These are phyloP conservation scores for Aspergillus clavatus DNA, from an alignment of 2,329 filamentous ascomycete species.

Conservation along the genomic window DNA sequence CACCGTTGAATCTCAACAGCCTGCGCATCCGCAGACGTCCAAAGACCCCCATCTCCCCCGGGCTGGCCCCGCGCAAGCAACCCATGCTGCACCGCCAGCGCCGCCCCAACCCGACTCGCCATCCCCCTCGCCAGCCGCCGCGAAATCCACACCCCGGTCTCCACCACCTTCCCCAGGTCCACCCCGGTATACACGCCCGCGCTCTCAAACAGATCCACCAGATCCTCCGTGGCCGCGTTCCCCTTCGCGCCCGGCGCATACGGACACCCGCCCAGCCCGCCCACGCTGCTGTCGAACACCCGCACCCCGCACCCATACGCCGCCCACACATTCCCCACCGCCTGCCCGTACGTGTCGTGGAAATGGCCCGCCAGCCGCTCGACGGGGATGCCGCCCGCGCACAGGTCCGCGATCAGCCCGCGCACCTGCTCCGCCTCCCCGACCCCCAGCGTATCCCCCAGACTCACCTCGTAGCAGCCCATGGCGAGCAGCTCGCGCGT, in stretches of 20 bases:
- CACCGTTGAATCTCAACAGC: too few species aligned
- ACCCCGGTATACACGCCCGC: conserved; percentile 71
- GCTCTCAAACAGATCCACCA: conserved; percentile 62
- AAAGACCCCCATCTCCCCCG: too few species aligned
- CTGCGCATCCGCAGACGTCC: too few species aligned
- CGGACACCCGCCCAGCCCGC: conserved; percentile 76
- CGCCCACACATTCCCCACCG: conserved; percentile 74
- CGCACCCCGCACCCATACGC: conserved; percentile 71
- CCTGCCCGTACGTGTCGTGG: conserved; percentile 83
- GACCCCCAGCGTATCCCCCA: conserved; percentile 89
- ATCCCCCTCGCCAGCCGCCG: conserved; percentile 34
- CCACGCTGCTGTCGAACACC: conserved; percentile 75
- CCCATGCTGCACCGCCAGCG: conserved; percentile 14
- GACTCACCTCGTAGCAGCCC: conserved; percentile 84
- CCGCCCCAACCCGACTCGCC: conserved; percentile 16
- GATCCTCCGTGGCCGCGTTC: conserved; percentile 78
- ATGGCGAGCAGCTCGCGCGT: conserved; percentile 66
- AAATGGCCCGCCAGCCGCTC: conserved; percentile 78
- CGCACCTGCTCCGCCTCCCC: conserved; percentile 53
- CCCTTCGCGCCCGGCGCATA: conserved; percentile 82
- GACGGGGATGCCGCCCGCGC: conserved; percentile 53
- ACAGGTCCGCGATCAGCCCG: conserved; percentile 30
- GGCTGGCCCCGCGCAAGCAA: background rate
- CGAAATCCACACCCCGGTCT: conserved; percentile 70
- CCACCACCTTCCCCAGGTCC: conserved; percentile 56